Base-by-base conservation (phyloP, 106 monocot species). In the Apostasia ramifera region DNA sequence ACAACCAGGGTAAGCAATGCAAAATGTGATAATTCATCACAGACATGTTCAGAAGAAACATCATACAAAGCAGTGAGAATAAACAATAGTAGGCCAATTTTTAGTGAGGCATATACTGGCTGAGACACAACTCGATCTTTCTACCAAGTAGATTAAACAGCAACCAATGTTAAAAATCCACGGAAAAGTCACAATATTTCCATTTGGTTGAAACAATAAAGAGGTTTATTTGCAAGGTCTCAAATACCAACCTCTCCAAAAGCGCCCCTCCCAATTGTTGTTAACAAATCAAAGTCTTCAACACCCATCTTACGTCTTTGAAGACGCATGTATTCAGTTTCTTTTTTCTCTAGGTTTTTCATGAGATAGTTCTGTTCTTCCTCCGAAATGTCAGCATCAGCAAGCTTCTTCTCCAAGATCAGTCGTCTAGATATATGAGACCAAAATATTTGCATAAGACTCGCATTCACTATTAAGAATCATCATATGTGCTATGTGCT, bases 271-370 rank as follows among this genome's bases (percentile, higher is more conserved):
- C 75, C 75, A 69, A 76, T 76, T 15, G 69, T 76, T 52, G 75
- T 76, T 44, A 76, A 51, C 41, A 76, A 46, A 38, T 76, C 68
- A 69, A 76, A 76, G 62, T 76, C 75, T 42, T 69, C 75, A 69
- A 69, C 75, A 61, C 75, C 75, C 75, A 69, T 76, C 61, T 76
- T 76, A 59, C 61, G 75, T 54, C 75, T 68, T 44, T 76, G 75
- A 67, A 76, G 53, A 46, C 75, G 75, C 75, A 76, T 76, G 37
- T 67, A 69, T 69, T 76, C 75, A 13, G 75, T 76, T 73, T 83
- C 83, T 72, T 79, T 83, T 65, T 79, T 71, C 67, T 83, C 83
- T 52, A 83, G 69, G 68, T 83, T 44, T 59, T 83, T 79, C 47
- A 79, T 46, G 12, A 79, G 51, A 55, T 76, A 79, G 57, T 66